Evolutionary conservation across 139 green algal species (phyloP), one percentile per base, ranked within the genome.

Genomic region (Chlorella sp.): DNA sequence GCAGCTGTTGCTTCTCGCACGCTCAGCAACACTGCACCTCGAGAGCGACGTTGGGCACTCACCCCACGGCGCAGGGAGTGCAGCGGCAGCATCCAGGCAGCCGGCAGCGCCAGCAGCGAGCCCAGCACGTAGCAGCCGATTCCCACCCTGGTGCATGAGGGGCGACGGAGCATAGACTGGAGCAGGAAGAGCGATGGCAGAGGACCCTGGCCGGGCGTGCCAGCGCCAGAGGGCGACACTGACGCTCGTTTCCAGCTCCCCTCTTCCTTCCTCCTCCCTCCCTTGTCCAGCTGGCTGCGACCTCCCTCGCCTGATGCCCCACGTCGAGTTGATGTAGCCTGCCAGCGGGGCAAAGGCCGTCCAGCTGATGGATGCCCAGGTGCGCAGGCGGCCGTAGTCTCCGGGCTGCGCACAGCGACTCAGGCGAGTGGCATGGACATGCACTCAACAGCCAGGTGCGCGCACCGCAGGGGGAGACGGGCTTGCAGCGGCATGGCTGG

Each of bases 321-420:
- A 74, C 9, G 11, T 46, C 23, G n/a, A 45, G 67, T 74, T 74
- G 27, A 74, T 36, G 48, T 50, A 74, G 48, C 67, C 67, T 4
- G 67, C 67, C 35, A 74, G 67, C 8, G 67, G 67, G 0, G 50
- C 67, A 74, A 74, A 74, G 9, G 48, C 67, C 0, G 69, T 76
- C 69, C 69, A 76, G 40, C n/a, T 67, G 5, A 76, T 1, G 17
- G 35, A 55, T 14, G 69, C 69, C 69, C 42, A 59, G 17, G 69
- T 76, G n/a, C 69, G 53, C 38, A 67, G 53, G n/a, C 69, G 69
- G 40, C 69, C 69, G 27, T 76, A 76, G 69, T 76, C 69, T 5
- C 69, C 69, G 0, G 69, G 69, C 69, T 76, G 69, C n/a, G n/a
- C n/a, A n/a, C n/a, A n/a, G n/a, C n/a, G n/a, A n/a, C n/a, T n/a